phyloP scores from a whole-genome alignment of 331 rosid species.

The Erythrophleum ivorense region DNA sequence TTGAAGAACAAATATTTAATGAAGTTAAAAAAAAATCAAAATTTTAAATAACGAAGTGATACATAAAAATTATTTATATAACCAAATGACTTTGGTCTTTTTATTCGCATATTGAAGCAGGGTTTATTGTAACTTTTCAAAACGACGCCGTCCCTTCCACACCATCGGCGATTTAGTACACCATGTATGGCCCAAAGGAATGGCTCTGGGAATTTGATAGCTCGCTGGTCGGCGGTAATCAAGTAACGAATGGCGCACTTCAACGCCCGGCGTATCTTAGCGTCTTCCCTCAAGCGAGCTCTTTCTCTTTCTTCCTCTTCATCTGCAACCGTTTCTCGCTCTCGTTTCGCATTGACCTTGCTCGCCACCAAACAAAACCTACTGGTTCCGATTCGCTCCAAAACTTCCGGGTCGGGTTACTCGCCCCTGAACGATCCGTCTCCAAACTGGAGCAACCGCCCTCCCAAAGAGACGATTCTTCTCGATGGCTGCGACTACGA shows the following conservation, averaged over 20 bases:
- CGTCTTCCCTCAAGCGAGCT: conserved; percentile 47
- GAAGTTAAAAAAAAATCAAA: no score
- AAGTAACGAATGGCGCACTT: conserved; percentile 60
- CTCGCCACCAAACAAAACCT: conserved; percentile 46
- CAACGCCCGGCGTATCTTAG: conserved; percentile 66
- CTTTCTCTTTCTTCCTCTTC: conserved; percentile 46
- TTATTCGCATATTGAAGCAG: no score
- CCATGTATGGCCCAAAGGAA: neutral
- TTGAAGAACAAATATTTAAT: no score
- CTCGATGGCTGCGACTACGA: conserved; percentile 98
- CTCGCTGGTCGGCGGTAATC: neutral
- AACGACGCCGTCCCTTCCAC: neutral
- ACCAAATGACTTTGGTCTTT: no score
- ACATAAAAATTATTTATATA: no score
- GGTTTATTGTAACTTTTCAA: no score
- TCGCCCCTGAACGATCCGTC: conserved; percentile 90
- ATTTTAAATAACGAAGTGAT: no score
- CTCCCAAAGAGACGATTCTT: conserved; percentile 94
- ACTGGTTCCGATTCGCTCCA: conserved; percentile 49
- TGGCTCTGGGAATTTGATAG: neutral
- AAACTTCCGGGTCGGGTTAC: conserved; percentile 78
- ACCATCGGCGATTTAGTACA: neutral
- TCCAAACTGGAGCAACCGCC: conserved; percentile 94
- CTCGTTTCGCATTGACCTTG: conserved; percentile 54
- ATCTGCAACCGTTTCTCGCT: conserved; percentile 46